phyloP scores from a whole-genome alignment of 345 rosid species.

The Salix koriyanagi region DNA sequence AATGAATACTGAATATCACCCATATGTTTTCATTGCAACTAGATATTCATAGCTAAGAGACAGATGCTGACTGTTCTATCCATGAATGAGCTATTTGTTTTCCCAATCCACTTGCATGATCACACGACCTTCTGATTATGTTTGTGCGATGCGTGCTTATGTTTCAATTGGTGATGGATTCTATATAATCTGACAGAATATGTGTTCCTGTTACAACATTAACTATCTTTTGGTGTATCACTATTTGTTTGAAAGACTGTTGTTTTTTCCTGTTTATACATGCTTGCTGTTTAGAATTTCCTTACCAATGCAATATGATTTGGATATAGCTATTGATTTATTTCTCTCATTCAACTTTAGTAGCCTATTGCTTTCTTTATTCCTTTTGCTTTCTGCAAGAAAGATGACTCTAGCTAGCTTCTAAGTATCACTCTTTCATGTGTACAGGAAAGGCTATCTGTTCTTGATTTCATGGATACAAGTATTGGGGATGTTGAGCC shows the following conservation, averaged over 20 bases:
- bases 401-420: neutral
- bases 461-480: slow-evolving; percentile 66
- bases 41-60: neutral
- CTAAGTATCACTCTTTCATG: neutral
- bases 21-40: neutral
- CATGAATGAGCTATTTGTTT: neutral
- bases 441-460: slow-evolving; percentile 63
- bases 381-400: neutral
- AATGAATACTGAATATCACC: neutral
- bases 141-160: neutral
- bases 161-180: neutral
- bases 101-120: neutral
- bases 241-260: neutral
- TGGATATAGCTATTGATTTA: neutral
- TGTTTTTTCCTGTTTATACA: neutral
- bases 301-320: neutral
- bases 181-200: neutral
- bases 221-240: neutral
- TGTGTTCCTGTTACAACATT: neutral
- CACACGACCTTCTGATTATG: neutral
- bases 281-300: neutral
- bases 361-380: neutral
- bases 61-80: neutral
- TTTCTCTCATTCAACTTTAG: neutral
- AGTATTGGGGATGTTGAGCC: slow-evolving; percentile 36